Evolutionary conservation across 495 filamentous ascomycete species (phyloP), one percentile per base, ranked within the genome.

Genomic region (Hyphodiscus hymeniophilus): DNA sequence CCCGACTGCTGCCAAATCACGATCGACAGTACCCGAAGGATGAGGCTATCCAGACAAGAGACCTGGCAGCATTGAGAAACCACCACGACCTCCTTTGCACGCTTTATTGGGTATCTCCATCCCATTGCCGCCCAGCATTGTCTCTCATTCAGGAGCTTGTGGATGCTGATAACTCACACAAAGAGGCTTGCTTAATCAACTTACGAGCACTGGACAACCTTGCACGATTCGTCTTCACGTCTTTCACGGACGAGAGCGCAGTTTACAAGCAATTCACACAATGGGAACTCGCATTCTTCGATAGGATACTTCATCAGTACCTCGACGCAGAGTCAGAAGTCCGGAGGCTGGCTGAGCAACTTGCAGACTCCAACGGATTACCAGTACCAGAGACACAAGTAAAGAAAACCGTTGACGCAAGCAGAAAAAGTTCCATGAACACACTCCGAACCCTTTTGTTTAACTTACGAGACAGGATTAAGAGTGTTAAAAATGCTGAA

Each of bases 51-150:
- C 75, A 71, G 30, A 77, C 84, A 54, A 77, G 79, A 43, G 85
- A 95, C 48, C 70, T 97, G n/a, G 81, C 87, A 18, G 84, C 89
- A 0, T 67, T 97, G 30, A 76, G 89, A 49, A 98, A 97, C 58
- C 91, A 98, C 53, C 89, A 95, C 58, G 89, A 97, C 60, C 75
- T 98, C 38, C 76, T 98, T 2, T 88, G 84, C 52, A 91, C 85
- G 2, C 72, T 98, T 26, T 95, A 88, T 65, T 95, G 82, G 81
- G 83, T 76, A 10, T 83, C 89, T 15, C 89, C 91, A 24, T 66
- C 80, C 16, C 71, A 73, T 16, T 75, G 77, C 41, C 74, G 90
- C 21, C 89, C 87, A 21, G 75, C 79, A 23, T 52, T 89, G 5
- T 74, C 81, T 45, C 70, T 82, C 12, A 80, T 98, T 13, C 81